phyloP scores from a whole-genome alignment of 1,284 basidiomycete genomes.

The Ganoderma lingzhi region DNA sequence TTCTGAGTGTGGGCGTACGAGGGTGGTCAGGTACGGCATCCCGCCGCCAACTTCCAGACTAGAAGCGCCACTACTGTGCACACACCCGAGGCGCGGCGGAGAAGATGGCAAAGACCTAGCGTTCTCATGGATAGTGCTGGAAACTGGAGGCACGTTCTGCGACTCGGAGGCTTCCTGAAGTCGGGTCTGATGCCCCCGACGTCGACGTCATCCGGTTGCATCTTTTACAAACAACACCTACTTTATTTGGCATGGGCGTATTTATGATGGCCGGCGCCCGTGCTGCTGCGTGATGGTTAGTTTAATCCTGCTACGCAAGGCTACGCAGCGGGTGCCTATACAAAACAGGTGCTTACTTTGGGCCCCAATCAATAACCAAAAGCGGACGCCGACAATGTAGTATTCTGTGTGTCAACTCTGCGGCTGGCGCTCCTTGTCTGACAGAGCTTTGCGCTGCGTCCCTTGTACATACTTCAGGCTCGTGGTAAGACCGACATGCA shows the following conservation, averaged over 20 bases:
- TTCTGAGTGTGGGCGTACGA: background rate
- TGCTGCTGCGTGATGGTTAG: constrained; percentile 5
- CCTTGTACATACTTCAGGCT: background rate
- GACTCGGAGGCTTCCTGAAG: background rate
- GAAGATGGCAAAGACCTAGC: background rate
- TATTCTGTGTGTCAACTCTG: background rate
- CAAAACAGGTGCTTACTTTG: background rate
- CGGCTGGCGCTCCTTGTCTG: background rate
- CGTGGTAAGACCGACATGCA: background rate
- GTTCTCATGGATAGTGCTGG: background rate
- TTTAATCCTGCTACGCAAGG: background rate
- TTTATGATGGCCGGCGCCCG: background rate
- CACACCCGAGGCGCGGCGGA: background rate
- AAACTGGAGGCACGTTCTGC: background rate
- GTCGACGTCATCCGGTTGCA: background rate
- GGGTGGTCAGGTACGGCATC: background rate
- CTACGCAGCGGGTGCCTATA: background rate
- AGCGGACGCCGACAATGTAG: background rate
- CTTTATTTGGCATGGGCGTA: background rate
- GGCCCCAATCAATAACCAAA: background rate
- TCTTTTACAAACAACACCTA: constrained; percentile 1
- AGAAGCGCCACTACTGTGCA: background rate
- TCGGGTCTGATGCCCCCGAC: constrained; percentile 4
- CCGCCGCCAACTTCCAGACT: background rate
- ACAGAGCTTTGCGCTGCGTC: background rate